These are phyloP conservation scores for Paraphoma sp. DNA, from an alignment of 2,329 filamentous ascomycete genomes.

Conservation along the genomic window DNA sequence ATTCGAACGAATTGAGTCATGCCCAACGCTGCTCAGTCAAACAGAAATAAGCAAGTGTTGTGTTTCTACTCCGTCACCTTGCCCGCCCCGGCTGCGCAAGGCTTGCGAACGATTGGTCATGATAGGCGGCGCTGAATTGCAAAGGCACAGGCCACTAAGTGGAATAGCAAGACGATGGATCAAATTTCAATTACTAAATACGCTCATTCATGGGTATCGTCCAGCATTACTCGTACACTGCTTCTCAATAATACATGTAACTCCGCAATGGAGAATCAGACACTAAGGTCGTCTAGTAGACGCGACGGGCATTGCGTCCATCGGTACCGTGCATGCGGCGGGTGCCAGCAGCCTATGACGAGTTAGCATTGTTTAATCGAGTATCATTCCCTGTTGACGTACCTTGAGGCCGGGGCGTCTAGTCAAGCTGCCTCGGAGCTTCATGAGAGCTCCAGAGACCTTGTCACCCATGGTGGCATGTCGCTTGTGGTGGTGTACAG, in stretches of 20 bases:
- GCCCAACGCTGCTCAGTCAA: not conserved
- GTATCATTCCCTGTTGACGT: conserved; percentile 13
- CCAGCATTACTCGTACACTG: conserved; percentile 18
- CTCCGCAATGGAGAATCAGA: too few species aligned
- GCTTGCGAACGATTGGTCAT: too few species aligned
- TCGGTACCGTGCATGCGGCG: conserved; percentile 78
- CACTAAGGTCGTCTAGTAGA: conserved; percentile 24
- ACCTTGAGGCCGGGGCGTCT: conserved; percentile 74
- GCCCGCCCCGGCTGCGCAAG: too few species aligned
- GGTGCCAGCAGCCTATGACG: conserved; percentile 70
- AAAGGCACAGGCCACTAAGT: too few species aligned
- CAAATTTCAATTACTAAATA: conserved; percentile 6
- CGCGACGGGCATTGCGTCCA: conserved; percentile 60
- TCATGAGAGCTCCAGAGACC: conserved; percentile 76
- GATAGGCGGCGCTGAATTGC: too few species aligned
- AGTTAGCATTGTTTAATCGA: conserved; percentile 4
- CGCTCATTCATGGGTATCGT: conserved; percentile 24
- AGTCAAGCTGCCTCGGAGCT: conserved; percentile 73
- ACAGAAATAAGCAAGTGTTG: not conserved
- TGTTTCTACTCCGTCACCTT: not conserved
- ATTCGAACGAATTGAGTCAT: not conserved
- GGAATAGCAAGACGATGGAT: not conserved
- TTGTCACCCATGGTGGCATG: conserved; percentile 76
- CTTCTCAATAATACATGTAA: not conserved
- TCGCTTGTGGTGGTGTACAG: conserved; percentile 68